phyloP scores from a whole-genome alignment of 2,329 filamentous ascomycete species.

The Scopulariopsis brevicaulis region DNA sequence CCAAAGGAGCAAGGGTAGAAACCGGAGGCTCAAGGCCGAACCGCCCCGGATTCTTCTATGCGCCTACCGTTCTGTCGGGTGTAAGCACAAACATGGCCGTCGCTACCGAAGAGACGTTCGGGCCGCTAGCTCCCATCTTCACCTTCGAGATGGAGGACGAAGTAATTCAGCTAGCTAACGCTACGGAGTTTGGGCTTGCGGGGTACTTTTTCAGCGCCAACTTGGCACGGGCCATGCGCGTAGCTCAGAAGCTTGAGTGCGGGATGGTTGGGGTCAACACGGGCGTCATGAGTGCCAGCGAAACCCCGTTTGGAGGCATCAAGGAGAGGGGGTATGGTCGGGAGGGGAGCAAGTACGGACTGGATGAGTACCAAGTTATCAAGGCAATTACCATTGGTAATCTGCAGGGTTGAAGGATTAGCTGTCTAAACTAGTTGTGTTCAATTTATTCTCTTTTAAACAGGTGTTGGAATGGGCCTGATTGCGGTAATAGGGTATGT shows the following conservation, averaged over 20 bases:
- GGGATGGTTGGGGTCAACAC: conserved; percentile 85
- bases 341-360: conserved; percentile 67
- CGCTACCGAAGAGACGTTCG: conserved; percentile 85
- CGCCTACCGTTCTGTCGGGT: conserved; percentile 78
- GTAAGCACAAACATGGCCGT: conserved; percentile 82
- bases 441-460: no score
- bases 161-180: conserved; percentile 74
- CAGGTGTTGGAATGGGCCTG: no score
- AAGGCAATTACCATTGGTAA: conserved; percentile 40
- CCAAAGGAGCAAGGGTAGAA: conserved; percentile 66
- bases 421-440: no score
- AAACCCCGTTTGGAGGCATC: conserved; percentile 63
- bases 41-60: conserved; percentile 79
- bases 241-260: conserved; percentile 66
- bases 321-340: conserved; percentile 74
- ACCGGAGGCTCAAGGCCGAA: conserved; percentile 64
- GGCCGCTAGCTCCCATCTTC: conserved; percentile 84
- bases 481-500: no score
- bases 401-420: no score
- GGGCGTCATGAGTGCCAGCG: conserved; percentile 46
- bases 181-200: conserved; percentile 74
- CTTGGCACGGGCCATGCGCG: conserved; percentile 44
- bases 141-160: conserved; percentile 81
- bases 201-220: conserved; percentile 82
- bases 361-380: conserved; percentile 63